phyloP scores from a whole-genome alignment of 441 rosid species.

The Erysimum cheiri region DNA sequence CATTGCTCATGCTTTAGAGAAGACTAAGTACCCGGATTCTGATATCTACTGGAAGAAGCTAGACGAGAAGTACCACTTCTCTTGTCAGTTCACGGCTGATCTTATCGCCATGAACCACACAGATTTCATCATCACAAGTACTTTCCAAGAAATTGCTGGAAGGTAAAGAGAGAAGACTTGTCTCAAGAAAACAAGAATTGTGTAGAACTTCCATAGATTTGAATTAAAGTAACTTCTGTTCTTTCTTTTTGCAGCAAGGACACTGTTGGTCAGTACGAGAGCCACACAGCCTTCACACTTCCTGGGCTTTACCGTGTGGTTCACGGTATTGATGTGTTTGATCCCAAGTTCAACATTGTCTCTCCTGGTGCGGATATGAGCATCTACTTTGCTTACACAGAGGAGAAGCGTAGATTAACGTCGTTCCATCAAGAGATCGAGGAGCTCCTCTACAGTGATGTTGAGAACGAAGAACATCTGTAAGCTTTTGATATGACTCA shows the following conservation, averaged over 20 bases:
- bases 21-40: slow-evolving; percentile 53
- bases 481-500: slow-evolving; percentile 34
- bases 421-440: slow-evolving; percentile 41
- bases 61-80: slow-evolving; percentile 55
- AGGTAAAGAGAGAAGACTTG: slow-evolving; percentile 51
- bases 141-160: slow-evolving; percentile 88
- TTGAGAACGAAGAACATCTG: slow-evolving; percentile 51
- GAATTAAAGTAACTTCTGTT: not conserved
- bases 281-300: slow-evolving; percentile 52
- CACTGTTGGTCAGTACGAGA: slow-evolving; percentile 64
- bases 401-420: slow-evolving; percentile 40
- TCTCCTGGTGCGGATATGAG: slow-evolving; percentile 55
- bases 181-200: not conserved
- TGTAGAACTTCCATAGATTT: not conserved
- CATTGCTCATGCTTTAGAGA: slow-evolving; percentile 57
- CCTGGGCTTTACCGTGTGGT: slow-evolving; percentile 54
- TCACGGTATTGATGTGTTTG: slow-evolving; percentile 52
- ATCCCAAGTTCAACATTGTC: slow-evolving; percentile 56
- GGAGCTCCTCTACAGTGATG: slow-evolving; percentile 47
- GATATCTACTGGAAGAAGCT: slow-evolving; percentile 55
- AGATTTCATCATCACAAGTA: slow-evolving; percentile 55
- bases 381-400: slow-evolving; percentile 52
- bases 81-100: slow-evolving; percentile 57
- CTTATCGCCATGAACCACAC: slow-evolving; percentile 49
- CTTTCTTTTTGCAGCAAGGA: slow-evolving; percentile 65